Conservation (phyloP, 352 stramenopile genomes). For the Pythium pyrilobum region DNA sequence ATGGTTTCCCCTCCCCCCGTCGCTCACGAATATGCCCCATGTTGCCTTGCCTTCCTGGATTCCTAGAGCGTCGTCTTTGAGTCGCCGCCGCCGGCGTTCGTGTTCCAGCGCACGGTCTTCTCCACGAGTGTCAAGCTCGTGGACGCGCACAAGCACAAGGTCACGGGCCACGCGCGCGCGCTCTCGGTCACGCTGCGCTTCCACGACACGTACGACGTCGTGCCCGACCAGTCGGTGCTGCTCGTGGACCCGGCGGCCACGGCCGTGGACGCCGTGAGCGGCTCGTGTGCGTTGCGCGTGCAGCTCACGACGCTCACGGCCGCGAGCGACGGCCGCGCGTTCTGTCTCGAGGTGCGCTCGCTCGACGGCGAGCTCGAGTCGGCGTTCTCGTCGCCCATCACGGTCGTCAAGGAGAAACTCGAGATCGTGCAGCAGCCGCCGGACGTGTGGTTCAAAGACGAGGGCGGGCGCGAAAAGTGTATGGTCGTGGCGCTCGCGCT, state of each 20-base stretch:
- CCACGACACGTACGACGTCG: conserved; percentile 74
- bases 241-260: conserved; percentile 17
- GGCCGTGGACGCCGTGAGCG: conserved; percentile 31
- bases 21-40: neutral
- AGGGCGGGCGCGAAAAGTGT: conserved; percentile 93
- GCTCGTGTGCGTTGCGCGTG: conserved; percentile 41
- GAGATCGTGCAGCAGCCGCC: conserved; percentile 72
- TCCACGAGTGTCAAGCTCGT: conserved; percentile 54
- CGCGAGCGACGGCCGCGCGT: conserved; percentile 52
- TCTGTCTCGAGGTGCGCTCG: conserved; percentile 61
- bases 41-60: neutral
- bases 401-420: conserved; percentile 76
- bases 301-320: conserved; percentile 46
- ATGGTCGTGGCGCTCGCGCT: conserved; percentile 88
- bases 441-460: conserved; percentile 96
- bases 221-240: conserved; percentile 51
- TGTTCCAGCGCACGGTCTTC: conserved; percentile 61
- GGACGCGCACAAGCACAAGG: conserved; percentile 47
- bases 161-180: conserved; percentile 37
- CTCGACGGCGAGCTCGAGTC: conserved; percentile 49
- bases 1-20: neutral
- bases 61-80: conserved; percentile 51
- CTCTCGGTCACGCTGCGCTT: conserved; percentile 60
- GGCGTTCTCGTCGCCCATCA: conserved; percentile 55
- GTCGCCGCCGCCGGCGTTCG: conserved; percentile 46